Percentiles rank a stretch among this genome's conserved stretches.
Evolutionary conservation across 306 rosid genomes (phyloP).

Genomic region (Ziziphus jujuba): DNA sequence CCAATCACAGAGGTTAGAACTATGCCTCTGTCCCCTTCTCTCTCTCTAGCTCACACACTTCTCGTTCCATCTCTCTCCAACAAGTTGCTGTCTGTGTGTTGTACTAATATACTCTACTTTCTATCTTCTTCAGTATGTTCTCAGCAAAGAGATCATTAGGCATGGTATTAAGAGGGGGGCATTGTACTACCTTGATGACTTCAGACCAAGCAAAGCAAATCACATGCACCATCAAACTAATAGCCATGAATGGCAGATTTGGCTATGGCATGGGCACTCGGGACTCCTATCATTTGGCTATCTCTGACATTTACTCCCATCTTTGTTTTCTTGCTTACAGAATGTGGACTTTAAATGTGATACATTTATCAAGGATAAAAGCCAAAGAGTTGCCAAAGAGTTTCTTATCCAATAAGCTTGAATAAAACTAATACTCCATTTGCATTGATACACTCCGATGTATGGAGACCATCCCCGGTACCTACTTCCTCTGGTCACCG

Average conservation of each 20-base stretch:
- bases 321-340: neutral
- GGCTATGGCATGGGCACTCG: constrained; percentile 14
- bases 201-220: neutral
- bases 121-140: constrained; percentile 11
- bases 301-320: neutral
- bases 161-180: constrained; percentile 14
- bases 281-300: constrained; percentile 19
- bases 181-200: constrained; percentile 1
- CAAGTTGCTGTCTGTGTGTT: constrained; percentile 7
- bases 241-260: constrained; percentile 5
- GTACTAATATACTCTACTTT: constrained; percentile 1
- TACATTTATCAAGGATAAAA: neutral
- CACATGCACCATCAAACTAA: neutral
- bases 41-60: neutral
- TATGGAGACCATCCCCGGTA: neutral
- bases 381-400: neutral
- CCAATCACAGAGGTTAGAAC: neutral
- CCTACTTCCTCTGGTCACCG: neutral
- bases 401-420: neutral
- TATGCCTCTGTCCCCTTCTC: neutral
- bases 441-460: constrained; percentile 8
- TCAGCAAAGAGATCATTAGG: constrained; percentile 11
- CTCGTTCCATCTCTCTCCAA: constrained; percentile 10
- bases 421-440: constrained; percentile 5
- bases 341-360: neutral